Evolutionary conservation across 2,329 filamentous ascomycete genomes (phyloP).

Genomic region (Neonectria neomacrospora): DNA sequence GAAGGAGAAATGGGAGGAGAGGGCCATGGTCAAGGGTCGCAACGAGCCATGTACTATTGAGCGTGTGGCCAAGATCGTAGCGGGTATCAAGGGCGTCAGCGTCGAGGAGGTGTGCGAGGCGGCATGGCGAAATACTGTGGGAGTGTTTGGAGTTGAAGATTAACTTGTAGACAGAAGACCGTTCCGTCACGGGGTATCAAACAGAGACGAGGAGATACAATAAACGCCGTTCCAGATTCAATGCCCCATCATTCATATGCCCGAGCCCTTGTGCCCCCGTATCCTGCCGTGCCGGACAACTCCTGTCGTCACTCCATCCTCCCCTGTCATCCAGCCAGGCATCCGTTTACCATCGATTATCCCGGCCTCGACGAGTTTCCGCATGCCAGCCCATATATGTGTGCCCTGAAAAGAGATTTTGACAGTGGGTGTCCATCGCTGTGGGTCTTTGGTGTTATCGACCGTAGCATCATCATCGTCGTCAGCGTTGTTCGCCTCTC

Average conservation of each 20-base stretch:
- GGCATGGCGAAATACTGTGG: constrained; percentile 83
- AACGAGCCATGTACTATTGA: constrained; percentile 93
- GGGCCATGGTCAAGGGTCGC: constrained; percentile 90
- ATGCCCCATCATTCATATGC: constrained; percentile 52
- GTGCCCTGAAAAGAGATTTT: constrained; percentile 77
- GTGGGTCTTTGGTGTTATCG: constrained; percentile 42
- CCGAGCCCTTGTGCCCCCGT: constrained; percentile 66
- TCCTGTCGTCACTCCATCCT: constrained; percentile 81
- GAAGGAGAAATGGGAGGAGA: constrained; percentile 93
- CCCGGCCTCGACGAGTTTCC: constrained; percentile 80
- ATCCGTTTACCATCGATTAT: constrained; percentile 80
- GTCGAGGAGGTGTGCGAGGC: constrained; percentile 88
- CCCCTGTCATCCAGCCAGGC: constrained; percentile 92
- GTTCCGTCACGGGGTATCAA: constrained; percentile 46
- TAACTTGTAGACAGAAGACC: constrained; percentile 30
- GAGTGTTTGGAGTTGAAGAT: constrained; percentile 77
- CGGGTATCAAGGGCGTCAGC: constrained; percentile 81
- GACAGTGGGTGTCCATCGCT: constrained; percentile 54
- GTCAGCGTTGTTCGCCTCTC: constrained; percentile 42
- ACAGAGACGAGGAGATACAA: constrained; percentile 44
- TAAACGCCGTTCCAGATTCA: constrained; percentile 34
- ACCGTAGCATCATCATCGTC: constrained; percentile 35
- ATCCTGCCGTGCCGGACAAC: constrained; percentile 75
- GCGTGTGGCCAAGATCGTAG: constrained; percentile 88
- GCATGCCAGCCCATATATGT: constrained; percentile 84